Evolutionary conservation across 2,329 filamentous ascomycete genomes (phyloP), one percentile per base, ranked within the genome.

Genomic region (Ceratocystis huliohia): DNA sequence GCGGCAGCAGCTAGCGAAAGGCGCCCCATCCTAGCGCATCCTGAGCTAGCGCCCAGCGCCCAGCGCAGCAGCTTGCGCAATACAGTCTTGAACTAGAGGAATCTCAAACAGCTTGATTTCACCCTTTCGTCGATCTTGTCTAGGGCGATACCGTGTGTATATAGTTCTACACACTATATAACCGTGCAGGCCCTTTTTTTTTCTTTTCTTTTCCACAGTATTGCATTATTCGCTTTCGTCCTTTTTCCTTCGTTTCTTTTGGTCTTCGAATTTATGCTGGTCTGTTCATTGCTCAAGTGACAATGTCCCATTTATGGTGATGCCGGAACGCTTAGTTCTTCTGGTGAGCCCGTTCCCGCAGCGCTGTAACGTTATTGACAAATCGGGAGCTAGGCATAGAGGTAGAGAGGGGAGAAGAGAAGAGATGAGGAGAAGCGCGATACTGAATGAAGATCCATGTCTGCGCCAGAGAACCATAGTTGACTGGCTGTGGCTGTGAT

Each of bases 301-400:
- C 37, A 41, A 41, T 41, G 37, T 41, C 53, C 53, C 53, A 17
- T 33, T 59, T 25, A 17, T 33, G 25, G 8, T 33, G 53, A 37
- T 37, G 28, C 53, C 25, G 15, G 33, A 8, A 59, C 6, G 53
- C 53, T 59, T n/a, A 59, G 53, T 37, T 59, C 53, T 33, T 30
- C 28, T n/a, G 17, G 28, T n/a, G 53, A 33, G 33, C 53, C 28
- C 6, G 25, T 33, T 59, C 28, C 53, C 53, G 53, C 53, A 30
- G 37, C 13, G 53, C 53, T 59, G 53, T n/a, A 59, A 59, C 28
- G 53, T 59, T 59, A 17, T 30, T 59, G 53, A 59, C 53, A 33
- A 59, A 59, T 59, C 28, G 15, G 25, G 53, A 33, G 53, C 28
- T 1, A 8, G 20, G 53, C 53, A 15, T 15, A 33, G 53, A 17